Conservation (phyloP, 495 filamentous ascomycete genomes). For the Lasiosphaeriaceae sp. region DNA sequence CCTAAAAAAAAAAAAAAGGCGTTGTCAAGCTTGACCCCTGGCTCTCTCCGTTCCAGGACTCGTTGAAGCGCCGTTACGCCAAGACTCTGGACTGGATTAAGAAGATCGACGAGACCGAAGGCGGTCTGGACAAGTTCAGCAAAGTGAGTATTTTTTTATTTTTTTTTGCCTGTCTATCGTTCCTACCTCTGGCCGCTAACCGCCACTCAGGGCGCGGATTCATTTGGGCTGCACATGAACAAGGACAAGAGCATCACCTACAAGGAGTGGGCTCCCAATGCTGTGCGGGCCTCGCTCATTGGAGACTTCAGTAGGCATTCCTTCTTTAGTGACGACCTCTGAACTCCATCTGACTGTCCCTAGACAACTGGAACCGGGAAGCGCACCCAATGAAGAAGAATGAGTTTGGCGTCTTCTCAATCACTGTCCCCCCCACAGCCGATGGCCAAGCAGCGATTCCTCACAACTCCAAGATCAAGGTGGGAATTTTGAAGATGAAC, state of each 20-base stretch:
- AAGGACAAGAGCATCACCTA: constrained; percentile 83
- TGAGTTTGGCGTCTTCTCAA: constrained; percentile 82
- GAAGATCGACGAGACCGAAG: constrained; percentile 75
- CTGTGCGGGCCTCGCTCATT: constrained; percentile 76
- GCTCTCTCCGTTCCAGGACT: constrained; percentile 78
- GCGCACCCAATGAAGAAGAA: constrained; percentile 83
- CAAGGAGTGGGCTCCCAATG: constrained; percentile 95
- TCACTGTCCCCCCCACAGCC: constrained; percentile 66
- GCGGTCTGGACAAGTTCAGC: constrained; percentile 89
- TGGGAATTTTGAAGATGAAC: constrained; percentile 26
- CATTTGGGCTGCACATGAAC: constrained; percentile 74
- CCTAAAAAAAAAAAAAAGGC: too few species aligned
- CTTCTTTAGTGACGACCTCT: neutral
- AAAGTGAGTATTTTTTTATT: constrained; percentile 49
- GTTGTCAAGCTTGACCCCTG: constrained; percentile 86
- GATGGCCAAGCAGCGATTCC: constrained; percentile 75
- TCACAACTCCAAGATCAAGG: constrained; percentile 94
- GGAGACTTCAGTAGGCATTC: constrained; percentile 81
- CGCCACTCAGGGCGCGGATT: constrained; percentile 67
- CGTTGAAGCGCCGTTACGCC: constrained; percentile 69
- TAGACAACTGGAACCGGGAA: constrained; percentile 83
- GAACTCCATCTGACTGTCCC: neutral
- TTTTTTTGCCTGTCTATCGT: neutral
- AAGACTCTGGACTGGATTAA: constrained; percentile 88
- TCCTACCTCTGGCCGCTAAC: constrained; percentile 10